phyloP scores from a whole-genome alignment of 495 filamentous ascomycete species.

The Neohortaea acidophila region DNA sequence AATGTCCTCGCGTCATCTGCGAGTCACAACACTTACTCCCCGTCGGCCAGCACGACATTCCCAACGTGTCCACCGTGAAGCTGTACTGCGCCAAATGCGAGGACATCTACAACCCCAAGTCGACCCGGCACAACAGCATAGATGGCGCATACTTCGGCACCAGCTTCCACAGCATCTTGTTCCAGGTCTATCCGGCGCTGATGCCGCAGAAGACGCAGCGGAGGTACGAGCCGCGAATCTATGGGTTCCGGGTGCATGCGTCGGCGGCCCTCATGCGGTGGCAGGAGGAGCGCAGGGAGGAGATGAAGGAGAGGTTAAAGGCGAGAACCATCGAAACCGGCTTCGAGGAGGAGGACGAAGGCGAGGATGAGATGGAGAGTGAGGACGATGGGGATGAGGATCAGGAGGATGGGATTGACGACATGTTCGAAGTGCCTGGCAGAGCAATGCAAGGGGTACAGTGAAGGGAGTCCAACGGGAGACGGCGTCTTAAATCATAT shows the following conservation, averaged over 20 bases:
- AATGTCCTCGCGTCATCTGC: constrained; percentile 92
- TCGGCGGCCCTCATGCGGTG: constrained; percentile 75
- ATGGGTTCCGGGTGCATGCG: constrained; percentile 89
- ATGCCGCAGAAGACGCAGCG: constrained; percentile 72
- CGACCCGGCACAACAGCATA: constrained; percentile 82
- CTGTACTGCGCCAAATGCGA: constrained; percentile 95
- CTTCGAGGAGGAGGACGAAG: constrained; percentile 42
- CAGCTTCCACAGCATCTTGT: constrained; percentile 95
- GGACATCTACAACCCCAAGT: constrained; percentile 98
- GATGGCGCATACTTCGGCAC: constrained; percentile 97
- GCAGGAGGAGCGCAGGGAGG: constrained; percentile 68
- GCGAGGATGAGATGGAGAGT: constrained; percentile 31
- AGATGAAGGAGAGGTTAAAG: constrained; percentile 54
- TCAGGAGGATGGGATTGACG: constrained; percentile 22
- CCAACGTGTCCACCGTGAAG: constrained; percentile 75
- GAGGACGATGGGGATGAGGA: constrained; percentile 27
- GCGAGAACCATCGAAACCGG: constrained; percentile 38
- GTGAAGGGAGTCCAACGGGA: too few species aligned
- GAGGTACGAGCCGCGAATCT: constrained; percentile 76
- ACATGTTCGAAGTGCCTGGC: constrained; percentile 20
- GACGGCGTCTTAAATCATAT: too few species aligned
- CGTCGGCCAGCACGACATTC: constrained; percentile 77
- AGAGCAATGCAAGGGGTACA: neutral
- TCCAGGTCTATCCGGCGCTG: constrained; percentile 89
- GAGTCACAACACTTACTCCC: constrained; percentile 81